Evolutionary conservation across 805 yeast genomes (phyloP).

Genomic region (Cyberlindnera nakhonratchasimensis): DNA sequence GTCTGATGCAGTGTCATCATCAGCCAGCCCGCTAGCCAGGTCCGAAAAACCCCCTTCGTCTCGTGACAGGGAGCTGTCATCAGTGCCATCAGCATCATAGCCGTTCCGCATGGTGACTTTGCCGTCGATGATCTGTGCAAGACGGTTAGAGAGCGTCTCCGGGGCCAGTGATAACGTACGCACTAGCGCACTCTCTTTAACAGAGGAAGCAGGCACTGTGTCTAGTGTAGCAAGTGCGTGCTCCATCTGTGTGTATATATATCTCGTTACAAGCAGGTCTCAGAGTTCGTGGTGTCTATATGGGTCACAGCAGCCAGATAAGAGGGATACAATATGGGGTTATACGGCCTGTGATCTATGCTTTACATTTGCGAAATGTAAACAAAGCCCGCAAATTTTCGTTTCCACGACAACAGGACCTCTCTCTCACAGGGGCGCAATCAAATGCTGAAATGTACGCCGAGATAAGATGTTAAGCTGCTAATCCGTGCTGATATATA

Average conservation of each 20-base stretch:
- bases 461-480: not conserved
- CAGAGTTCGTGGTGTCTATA: too few relatives aligned
- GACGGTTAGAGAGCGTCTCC: slow-evolving; percentile 1
- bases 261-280: too few relatives aligned
- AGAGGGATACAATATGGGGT: too few relatives aligned
- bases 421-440: too few relatives aligned
- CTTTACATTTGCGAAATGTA: slow-evolving; percentile 1
- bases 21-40: slow-evolving; percentile 1
- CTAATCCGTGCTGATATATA: not conserved
- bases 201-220: too few relatives aligned
- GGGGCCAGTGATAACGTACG: not conserved
- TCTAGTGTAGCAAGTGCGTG: too few relatives aligned
- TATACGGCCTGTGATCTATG: too few relatives aligned
- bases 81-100: not conserved
- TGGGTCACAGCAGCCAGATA: too few relatives aligned
- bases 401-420: slow-evolving; percentile 13
- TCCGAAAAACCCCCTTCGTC: slow-evolving; percentile 2
- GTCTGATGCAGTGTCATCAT: slow-evolving; percentile 6
- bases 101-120: not conserved
- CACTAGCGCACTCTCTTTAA: not conserved
- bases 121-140: slow-evolving; percentile 9
- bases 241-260: too few relatives aligned
- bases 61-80: not conserved
- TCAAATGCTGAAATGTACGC: slow-evolving; percentile 6
- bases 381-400: slow-evolving; percentile 10